phyloP scores from a whole-genome alignment of 495 filamentous ascomycete genomes.

The Letharia columbiana region DNA sequence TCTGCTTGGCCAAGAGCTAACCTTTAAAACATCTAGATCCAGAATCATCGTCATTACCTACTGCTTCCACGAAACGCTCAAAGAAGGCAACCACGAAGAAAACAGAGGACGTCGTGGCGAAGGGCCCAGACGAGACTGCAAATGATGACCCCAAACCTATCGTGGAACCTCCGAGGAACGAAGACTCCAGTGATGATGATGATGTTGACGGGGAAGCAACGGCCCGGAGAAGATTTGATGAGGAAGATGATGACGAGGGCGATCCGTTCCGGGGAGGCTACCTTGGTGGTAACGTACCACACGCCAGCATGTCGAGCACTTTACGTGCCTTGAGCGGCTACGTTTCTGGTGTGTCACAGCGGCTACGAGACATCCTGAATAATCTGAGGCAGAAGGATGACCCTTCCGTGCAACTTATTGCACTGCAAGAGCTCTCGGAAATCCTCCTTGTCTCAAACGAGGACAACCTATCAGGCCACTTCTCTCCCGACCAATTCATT shows the following conservation, averaged over 20 bases:
- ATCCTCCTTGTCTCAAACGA: slow-evolving; percentile 90
- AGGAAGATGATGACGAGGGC: slow-evolving; percentile 59
- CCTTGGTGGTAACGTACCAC: slow-evolving; percentile 58
- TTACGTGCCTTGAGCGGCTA: slow-evolving; percentile 83
- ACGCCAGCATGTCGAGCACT: slow-evolving; percentile 65
- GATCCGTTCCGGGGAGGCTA: slow-evolving; percentile 70
- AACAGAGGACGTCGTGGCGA: slow-evolving; percentile 43
- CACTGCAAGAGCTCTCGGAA: slow-evolving; percentile 88
- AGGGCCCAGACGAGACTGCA: slow-evolving; percentile 37
- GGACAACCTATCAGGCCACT: slow-evolving; percentile 92
- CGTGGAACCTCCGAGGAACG: slow-evolving; percentile 44
- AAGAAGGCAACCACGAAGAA: slow-evolving; percentile 53
- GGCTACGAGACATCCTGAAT: slow-evolving; percentile 72
- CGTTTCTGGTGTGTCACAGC: slow-evolving; percentile 72
- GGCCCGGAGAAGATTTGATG: slow-evolving; percentile 35
- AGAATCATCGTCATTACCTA: slow-evolving; percentile 18
- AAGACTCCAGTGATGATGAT: slow-evolving; percentile 55
- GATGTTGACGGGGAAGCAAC: slow-evolving; percentile 51
- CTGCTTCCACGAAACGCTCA: slow-evolving; percentile 37
- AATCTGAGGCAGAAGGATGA: slow-evolving; percentile 84
- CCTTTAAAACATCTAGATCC: slow-evolving; percentile 11
- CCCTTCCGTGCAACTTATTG: slow-evolving; percentile 80
- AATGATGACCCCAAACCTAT: slow-evolving; percentile 35
- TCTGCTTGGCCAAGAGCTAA: not conserved
- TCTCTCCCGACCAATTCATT: slow-evolving; percentile 87